Evolutionary conservation across 2,329 filamentous ascomycete genomes (phyloP).

Genomic region (Biscogniauxia marginata): DNA sequence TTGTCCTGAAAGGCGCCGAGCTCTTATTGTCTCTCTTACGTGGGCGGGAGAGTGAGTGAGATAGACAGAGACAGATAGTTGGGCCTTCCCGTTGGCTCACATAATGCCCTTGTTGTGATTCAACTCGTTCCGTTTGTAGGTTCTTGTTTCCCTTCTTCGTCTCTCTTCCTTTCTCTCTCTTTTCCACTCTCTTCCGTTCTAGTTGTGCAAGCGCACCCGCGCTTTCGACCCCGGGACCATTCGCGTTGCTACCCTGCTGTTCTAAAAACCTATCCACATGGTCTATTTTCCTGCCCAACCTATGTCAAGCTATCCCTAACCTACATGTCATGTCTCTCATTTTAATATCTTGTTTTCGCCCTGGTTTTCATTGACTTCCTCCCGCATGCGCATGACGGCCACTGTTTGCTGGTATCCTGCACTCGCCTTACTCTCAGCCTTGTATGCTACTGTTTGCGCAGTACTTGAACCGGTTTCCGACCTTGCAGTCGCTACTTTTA

Average conservation of each 20-base stretch:
- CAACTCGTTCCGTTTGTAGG: slow-evolving; percentile 18
- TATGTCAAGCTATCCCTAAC: slow-evolving; percentile 11
- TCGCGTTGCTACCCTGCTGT: slow-evolving; percentile 6
- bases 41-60: neutral
- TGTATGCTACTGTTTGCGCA: slow-evolving; percentile 1
- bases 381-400: neutral
- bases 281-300: slow-evolving; percentile 2
- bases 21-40: neutral
- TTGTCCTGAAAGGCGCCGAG: neutral
- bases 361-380: neutral
- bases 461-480: slow-evolving; percentile 10
- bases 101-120: slow-evolving; percentile 27
- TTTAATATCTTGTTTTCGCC: neutral
- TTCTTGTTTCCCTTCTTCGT: slow-evolving; percentile 12
- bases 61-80: slow-evolving; percentile 6
- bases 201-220: neutral
- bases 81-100: slow-evolving; percentile 11
- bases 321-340: slow-evolving; percentile 2
- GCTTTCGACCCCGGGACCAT: neutral
- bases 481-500: slow-evolving; percentile 8
- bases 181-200: neutral
- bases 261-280: slow-evolving; percentile 5
- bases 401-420: neutral
- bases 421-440: slow-evolving; percentile 3
- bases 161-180: neutral